Conservation (phyloP, 345 rosid genomes). For the Eucalyptus fibrosa region DNA sequence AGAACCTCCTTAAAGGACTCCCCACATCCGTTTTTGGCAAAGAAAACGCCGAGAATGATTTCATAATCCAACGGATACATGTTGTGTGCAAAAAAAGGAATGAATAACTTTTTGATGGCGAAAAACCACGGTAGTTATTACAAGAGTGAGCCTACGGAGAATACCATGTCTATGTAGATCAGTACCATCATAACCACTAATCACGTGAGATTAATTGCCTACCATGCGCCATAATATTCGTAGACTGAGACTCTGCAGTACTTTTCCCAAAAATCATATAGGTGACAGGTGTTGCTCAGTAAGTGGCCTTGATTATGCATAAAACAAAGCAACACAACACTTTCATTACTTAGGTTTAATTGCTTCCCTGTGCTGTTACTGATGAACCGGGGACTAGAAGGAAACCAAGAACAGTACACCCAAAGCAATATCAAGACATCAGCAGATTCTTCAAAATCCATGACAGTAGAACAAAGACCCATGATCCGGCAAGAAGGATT, state of each 20-base stretch:
- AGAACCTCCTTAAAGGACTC: background rate
- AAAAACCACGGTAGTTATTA: background rate
- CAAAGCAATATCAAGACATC: background rate
- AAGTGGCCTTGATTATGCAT: background rate
- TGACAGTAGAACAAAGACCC: background rate
- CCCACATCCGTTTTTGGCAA: background rate
- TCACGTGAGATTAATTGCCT: background rate
- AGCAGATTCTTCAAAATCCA: background rate
- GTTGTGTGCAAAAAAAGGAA: background rate
- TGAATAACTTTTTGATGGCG: background rate
- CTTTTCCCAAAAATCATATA: background rate
- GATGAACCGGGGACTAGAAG: background rate
- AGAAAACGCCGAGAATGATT: background rate
- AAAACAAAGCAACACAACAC: background rate
- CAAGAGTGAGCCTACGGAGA: background rate
- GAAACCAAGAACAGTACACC: background rate
- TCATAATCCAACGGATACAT: background rate
- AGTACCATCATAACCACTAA: background rate
- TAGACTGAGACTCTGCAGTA: background rate
- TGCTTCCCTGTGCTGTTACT: background rate
- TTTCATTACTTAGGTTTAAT: background rate
- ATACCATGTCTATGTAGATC: background rate
- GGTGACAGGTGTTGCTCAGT: background rate
- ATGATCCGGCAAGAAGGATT: background rate
- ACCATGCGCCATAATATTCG: background rate